These are phyloP conservation scores for Rauvolfia tetraphylla DNA, from an alignment of 257 asterid species.

Conservation along the genomic window DNA sequence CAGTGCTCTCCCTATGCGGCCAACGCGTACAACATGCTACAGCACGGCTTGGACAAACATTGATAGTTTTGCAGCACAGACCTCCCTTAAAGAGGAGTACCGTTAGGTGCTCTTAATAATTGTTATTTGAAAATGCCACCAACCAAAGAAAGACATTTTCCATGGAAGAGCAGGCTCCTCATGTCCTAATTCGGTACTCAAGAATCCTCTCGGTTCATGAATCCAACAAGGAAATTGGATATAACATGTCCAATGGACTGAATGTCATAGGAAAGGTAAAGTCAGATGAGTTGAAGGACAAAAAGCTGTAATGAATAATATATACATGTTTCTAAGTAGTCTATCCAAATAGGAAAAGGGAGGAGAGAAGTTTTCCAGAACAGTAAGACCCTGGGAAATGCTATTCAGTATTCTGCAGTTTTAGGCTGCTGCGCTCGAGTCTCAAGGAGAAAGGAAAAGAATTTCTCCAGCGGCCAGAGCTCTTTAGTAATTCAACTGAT, in stretches of 20 bases:
- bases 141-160: no score
- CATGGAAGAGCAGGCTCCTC: no score
- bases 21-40: no score
- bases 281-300: background rate
- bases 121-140: no score
- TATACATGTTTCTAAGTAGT: background rate
- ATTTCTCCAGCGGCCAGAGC: conserved; percentile 1
- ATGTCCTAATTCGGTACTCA: background rate
- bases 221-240: background rate
- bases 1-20: no score
- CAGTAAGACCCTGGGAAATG: background rate
- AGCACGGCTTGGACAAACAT: no score
- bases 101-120: no score
- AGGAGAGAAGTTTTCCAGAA: background rate
- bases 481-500: background rate
- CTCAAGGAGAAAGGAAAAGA: background rate
- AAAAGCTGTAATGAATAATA: background rate
- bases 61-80: no score
- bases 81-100: no score
- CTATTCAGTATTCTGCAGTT: background rate
- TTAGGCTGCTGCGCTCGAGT: background rate
- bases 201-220: no score
- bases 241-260: background rate
- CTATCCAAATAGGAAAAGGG: background rate
- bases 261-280: background rate